These are phyloP conservation scores for Metschnikowia koreensis DNA, from an alignment of 805 yeast species.

Conservation along the genomic window DNA sequence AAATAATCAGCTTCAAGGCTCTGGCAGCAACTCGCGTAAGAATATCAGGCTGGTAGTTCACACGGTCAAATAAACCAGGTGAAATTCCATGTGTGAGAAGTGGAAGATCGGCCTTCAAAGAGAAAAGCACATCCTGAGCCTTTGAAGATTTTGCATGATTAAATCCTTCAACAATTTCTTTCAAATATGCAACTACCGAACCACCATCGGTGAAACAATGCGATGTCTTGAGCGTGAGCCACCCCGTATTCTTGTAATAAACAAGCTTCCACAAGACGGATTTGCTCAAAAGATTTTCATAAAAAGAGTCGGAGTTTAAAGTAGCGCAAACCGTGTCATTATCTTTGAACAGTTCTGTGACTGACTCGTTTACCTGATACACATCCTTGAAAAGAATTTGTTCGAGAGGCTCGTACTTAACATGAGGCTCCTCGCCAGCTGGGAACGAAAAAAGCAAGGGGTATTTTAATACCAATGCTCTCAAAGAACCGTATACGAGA, in stretches of 20 bases:
- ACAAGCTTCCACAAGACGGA: constrained; percentile 9
- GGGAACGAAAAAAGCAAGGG: constrained; percentile 10
- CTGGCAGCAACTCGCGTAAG: constrained; percentile 1
- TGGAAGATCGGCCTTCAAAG: constrained; percentile 7
- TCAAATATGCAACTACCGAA: constrained; percentile 9
- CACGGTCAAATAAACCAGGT: constrained; percentile 3
- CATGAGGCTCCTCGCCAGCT: constrained; percentile 7
- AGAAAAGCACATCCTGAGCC: constrained; percentile 1
- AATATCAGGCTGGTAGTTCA: constrained; percentile 6
- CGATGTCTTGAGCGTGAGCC: constrained; percentile 11
- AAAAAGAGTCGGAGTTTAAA: constrained; percentile 2
- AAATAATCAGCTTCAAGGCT: constrained; percentile 1
- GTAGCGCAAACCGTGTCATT: background rate
- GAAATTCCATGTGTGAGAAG: constrained; percentile 6
- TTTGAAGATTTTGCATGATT: background rate
- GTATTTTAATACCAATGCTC: constrained; percentile 10
- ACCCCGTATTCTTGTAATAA: constrained; percentile 6
- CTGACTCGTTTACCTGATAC: background rate
- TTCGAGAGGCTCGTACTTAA: constrained; percentile 9
- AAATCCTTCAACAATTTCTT: constrained; percentile 10
- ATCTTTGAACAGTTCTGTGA: constrained; percentile 1
- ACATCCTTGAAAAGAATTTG: constrained; percentile 9
- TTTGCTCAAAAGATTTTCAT: background rate
- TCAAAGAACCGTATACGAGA: constrained; percentile 7
- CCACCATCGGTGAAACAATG: constrained; percentile 13